These are phyloP conservation scores for Geotrichum klebahnii DNA, from an alignment of 1,139 yeast genomes.

Conservation along the genomic window DNA sequence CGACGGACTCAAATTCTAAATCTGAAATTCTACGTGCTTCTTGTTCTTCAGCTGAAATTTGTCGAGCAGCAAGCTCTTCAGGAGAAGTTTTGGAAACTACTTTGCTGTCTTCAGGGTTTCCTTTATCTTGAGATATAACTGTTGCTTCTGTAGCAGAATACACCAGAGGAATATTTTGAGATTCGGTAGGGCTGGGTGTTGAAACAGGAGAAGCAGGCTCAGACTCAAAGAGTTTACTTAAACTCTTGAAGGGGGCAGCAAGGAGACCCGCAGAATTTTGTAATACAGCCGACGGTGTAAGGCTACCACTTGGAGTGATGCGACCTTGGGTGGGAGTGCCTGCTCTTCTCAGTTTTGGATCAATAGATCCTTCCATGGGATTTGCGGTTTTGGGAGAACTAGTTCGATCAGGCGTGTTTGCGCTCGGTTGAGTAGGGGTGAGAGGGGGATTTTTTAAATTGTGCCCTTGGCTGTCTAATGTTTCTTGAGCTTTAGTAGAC, in stretches of 20 bases:
- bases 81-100: constrained; percentile 26
- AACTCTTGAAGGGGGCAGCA: constrained; percentile 37
- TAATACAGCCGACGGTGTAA: constrained; percentile 38
- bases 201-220: constrained; percentile 27
- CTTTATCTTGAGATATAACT: not conserved
- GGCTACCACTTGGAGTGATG: constrained; percentile 14
- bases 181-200: constrained; percentile 8
- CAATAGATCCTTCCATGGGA: not conserved
- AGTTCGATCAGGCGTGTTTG: not conserved
- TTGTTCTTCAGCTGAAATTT: constrained; percentile 41
- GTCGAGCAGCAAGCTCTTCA: constrained; percentile 41
- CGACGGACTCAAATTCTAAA: constrained; percentile 44
- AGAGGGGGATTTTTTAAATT: constrained; percentile 30
- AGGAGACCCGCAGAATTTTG: constrained; percentile 40
- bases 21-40: constrained; percentile 39
- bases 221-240: constrained; percentile 36
- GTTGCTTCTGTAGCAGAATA: too few relatives aligned
- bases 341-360: not conserved
- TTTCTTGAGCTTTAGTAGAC: constrained; percentile 29
- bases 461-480: constrained; percentile 19
- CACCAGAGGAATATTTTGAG: too few relatives aligned
- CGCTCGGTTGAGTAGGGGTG: constrained; percentile 27
- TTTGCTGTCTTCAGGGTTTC: not conserved
- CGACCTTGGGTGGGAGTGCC: not conserved
- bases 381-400: not conserved